Percentiles rank a stretch among this genome's conserved stretches.
Conservation (phyloP, 2,329 filamentous ascomycete genomes). For the Clonostachys byssicola region DNA sequence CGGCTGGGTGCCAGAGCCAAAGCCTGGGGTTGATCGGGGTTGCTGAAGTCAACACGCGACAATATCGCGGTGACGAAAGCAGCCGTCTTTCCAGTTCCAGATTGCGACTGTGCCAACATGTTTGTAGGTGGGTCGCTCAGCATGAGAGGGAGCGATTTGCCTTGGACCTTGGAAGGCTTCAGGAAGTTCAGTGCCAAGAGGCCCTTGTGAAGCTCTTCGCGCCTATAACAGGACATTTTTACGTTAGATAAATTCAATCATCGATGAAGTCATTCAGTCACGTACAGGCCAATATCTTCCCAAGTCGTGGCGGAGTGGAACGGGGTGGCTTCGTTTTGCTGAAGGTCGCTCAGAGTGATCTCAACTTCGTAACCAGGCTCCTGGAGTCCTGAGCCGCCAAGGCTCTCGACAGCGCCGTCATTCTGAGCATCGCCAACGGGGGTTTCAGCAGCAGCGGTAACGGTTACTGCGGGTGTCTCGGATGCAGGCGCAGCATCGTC, state of each 20-base stretch:
- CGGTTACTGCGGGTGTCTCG: conserved; percentile 9
- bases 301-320: conserved; percentile 83
- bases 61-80: conserved; percentile 93
- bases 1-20: conserved; percentile 87
- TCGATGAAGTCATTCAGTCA: neutral
- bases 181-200: conserved; percentile 80
- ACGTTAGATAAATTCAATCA: neutral
- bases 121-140: conserved; percentile 83
- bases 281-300: conserved; percentile 80
- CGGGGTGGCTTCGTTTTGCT: conserved; percentile 81
- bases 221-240: conserved; percentile 12
- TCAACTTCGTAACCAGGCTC: conserved; percentile 86
- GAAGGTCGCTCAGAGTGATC: conserved; percentile 86
- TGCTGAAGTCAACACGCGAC: conserved; percentile 73
- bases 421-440: conserved; percentile 22
- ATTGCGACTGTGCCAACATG: conserved; percentile 98
- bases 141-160: conserved; percentile 86
- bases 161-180: conserved; percentile 97
- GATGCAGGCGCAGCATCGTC: conserved; percentile 13
- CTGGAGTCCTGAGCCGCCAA: conserved; percentile 48
- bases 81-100: conserved; percentile 95
- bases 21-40: conserved; percentile 72
- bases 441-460: conserved; percentile 11
- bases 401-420: conserved; percentile 26
- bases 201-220: conserved; percentile 65